Conservation (phyloP, 2,329 filamentous ascomycete genomes). For the Pyricularia sp. region DNA sequence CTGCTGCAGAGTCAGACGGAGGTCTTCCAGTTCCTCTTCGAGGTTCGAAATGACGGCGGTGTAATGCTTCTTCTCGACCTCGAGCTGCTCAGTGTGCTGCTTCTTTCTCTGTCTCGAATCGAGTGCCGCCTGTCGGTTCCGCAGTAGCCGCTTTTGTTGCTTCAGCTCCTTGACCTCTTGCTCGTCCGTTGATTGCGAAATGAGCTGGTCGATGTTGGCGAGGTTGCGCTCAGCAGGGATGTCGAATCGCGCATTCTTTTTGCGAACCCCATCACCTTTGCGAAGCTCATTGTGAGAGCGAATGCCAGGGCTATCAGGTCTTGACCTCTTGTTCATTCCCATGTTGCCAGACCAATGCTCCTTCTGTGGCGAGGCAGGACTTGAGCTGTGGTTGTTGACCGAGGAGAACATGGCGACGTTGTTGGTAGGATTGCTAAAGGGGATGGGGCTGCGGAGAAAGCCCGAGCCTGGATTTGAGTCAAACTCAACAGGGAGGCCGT, state of each 20-base stretch:
- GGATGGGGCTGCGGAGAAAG: slow-evolving; percentile 41
- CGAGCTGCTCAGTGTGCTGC: slow-evolving; percentile 91
- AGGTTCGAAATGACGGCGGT: slow-evolving; percentile 66
- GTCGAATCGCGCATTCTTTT: slow-evolving; percentile 98
- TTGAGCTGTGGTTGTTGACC: slow-evolving; percentile 32
- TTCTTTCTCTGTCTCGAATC: slow-evolving; percentile 97
- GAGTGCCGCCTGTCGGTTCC: slow-evolving; percentile 96
- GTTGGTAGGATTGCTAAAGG: slow-evolving; percentile 42
- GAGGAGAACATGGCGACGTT: slow-evolving; percentile 45
- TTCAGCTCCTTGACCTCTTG: slow-evolving; percentile 96
- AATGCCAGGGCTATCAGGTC: slow-evolving; percentile 57
- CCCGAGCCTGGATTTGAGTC: slow-evolving; percentile 33
- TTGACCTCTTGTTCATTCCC: slow-evolving; percentile 50
- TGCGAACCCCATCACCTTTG: slow-evolving; percentile 82
- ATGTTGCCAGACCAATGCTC: slow-evolving; percentile 44
- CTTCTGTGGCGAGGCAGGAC: slow-evolving; percentile 48
- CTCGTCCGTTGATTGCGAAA: slow-evolving; percentile 79
- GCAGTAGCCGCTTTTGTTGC: slow-evolving; percentile 89
- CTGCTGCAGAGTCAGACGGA: slow-evolving; percentile 62
- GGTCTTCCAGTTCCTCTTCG: slow-evolving; percentile 64
- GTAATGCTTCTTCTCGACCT: slow-evolving; percentile 93
- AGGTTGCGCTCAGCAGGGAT: slow-evolving; percentile 91
- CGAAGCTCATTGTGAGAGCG: slow-evolving; percentile 68
- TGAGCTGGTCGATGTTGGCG: slow-evolving; percentile 89
- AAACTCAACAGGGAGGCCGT: slow-evolving; percentile 49